Conservation (phyloP, 2,329 filamentous ascomycete genomes). For the Xylaria digitata region DNA sequence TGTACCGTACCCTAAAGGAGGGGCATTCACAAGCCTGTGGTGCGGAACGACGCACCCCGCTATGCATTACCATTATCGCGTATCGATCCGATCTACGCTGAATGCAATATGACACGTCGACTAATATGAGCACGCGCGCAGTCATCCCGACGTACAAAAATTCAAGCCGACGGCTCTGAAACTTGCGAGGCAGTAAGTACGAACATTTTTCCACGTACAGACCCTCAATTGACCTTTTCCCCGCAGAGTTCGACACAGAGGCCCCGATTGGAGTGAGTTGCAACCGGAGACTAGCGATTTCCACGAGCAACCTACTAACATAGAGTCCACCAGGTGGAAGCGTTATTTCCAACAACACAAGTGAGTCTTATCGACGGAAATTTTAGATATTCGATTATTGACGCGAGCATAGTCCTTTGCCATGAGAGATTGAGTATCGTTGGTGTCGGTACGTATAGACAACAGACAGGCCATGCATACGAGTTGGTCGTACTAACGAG, state of each 20-base stretch:
- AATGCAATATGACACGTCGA: conserved; percentile 30
- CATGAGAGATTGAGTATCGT: conserved; percentile 99
- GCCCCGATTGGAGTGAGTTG: conserved; percentile 96
- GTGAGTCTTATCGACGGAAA: conserved; percentile 63
- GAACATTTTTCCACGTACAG: conserved; percentile 16
- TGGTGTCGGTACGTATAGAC: conserved; percentile 79
- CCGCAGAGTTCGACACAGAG: conserved; percentile 88
- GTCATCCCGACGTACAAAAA: conserved; percentile 92
- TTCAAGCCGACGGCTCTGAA: conserved; percentile 96
- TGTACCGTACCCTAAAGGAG: conserved; percentile 42
- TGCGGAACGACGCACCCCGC: conserved; percentile 49
- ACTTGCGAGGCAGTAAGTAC: conserved; percentile 89
- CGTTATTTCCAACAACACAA: conserved; percentile 89
- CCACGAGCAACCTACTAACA: conserved; percentile 40
- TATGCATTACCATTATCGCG: conserved; percentile 20
- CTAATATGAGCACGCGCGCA: conserved; percentile 49
- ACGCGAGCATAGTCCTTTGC: conserved; percentile 76
- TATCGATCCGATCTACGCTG: background rate
- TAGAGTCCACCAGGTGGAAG: conserved; percentile 75
- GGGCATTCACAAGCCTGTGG: conserved; percentile 50
- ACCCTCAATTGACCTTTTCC: conserved; percentile 55
- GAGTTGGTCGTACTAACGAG: conserved; percentile 4
- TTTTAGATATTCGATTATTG: conserved; percentile 46
- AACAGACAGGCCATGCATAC: background rate
- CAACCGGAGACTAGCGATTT: conserved; percentile 45